phyloP scores from a whole-genome alignment of 768 basidiomycete genomes.

The Boletus edulis region DNA sequence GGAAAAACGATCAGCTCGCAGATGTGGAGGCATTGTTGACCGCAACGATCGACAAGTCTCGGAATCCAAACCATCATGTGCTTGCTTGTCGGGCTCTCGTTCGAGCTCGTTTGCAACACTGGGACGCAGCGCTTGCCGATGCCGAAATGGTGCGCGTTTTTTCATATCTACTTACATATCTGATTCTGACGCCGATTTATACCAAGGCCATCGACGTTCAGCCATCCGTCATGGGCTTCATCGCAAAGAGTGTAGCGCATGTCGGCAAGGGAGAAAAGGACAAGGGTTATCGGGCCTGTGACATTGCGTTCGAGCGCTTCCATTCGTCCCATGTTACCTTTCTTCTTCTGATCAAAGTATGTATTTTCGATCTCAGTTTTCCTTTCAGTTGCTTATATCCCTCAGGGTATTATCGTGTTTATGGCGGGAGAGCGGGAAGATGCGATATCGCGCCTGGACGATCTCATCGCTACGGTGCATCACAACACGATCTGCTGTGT shows the following conservation, averaged over 20 bases:
- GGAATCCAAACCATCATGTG: not conserved
- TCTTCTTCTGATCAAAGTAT: not conserved
- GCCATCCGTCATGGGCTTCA: not conserved
- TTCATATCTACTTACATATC: not conserved
- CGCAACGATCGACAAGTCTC: not conserved
- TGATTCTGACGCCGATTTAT: not conserved
- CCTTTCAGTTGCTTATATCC: not conserved
- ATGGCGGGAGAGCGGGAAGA: not conserved
- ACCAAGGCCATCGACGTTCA: not conserved
- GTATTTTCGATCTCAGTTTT: not conserved
- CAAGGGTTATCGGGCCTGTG: not conserved
- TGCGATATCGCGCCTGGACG: not conserved
- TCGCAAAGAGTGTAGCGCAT: not conserved
- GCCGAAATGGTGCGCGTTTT: not conserved
- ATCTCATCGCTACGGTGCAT: not conserved
- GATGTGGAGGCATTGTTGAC: not conserved
- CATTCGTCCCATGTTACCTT: not conserved
- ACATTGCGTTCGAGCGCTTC: not conserved
- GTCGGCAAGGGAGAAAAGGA: not conserved
- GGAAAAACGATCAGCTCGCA: not conserved
- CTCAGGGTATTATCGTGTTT: not conserved
- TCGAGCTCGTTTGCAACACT: not conserved
- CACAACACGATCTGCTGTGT: not conserved
- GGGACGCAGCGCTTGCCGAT: not conserved
- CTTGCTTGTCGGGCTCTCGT: not conserved